Conservation (phyloP, 2,329 filamentous ascomycete genomes). For the Sporothrix luriei region DNA sequence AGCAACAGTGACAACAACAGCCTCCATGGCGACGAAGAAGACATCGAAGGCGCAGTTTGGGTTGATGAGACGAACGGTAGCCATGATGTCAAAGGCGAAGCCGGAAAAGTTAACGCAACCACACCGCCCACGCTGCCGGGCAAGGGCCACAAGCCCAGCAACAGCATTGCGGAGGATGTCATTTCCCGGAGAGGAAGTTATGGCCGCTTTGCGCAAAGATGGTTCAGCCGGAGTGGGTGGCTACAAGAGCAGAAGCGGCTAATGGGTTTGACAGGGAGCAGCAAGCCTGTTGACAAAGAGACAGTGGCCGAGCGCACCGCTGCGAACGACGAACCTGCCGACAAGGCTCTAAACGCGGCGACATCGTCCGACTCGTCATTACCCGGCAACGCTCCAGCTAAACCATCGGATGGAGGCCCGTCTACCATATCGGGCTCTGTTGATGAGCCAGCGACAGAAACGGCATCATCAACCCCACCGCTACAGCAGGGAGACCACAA, state of each 20-base stretch:
- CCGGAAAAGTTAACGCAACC: background rate
- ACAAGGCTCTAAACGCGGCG: background rate
- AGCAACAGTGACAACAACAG: constrained; percentile 46
- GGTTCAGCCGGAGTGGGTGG: constrained; percentile 88
- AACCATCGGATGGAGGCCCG: background rate
- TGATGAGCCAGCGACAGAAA: background rate
- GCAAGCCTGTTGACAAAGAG: constrained; percentile 45
- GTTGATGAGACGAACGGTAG: constrained; percentile 31
- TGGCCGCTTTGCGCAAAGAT: constrained; percentile 83
- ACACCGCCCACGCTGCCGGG: background rate
- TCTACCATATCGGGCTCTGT: background rate
- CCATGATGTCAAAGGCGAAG: background rate
- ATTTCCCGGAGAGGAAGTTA: constrained; percentile 81
- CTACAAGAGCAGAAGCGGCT: constrained; percentile 68
- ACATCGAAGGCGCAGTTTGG: constrained; percentile 30
- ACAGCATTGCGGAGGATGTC: constrained; percentile 83
- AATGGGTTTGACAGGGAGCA: constrained; percentile 65
- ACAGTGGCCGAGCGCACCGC: constrained; percentile 26
- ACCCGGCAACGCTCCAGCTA: background rate
- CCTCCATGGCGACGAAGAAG: constrained; percentile 37
- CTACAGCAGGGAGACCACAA: constrained; percentile 6
- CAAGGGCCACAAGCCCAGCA: constrained; percentile 40
- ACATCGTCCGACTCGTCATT: background rate
- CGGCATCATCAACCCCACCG: constrained; percentile 16
- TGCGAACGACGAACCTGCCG: background rate